Conservation (phyloP, 495 filamentous ascomycete species). For the Penicillium fimorum region DNA sequence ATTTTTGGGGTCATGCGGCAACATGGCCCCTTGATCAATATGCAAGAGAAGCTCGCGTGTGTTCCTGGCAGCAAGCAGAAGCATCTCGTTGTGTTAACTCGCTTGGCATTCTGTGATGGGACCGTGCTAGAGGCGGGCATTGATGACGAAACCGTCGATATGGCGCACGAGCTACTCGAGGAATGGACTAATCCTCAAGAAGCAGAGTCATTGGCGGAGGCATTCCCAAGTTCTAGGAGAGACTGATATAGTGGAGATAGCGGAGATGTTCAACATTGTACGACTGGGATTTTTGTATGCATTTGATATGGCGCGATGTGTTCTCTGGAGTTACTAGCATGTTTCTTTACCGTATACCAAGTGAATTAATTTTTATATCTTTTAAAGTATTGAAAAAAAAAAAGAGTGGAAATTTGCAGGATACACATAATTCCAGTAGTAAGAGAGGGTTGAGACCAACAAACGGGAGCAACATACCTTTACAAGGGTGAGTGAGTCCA, state of each 20-base stretch:
- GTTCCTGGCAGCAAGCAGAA: conserved; percentile 63
- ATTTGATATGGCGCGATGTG: not conserved
- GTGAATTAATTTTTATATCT: not conserved
- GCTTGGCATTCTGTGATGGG: conserved; percentile 66
- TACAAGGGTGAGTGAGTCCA: not conserved
- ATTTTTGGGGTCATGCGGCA: conserved; percentile 57
- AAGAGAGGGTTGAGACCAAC: not conserved
- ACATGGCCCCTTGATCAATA: conserved; percentile 48
- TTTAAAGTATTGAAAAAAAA: not conserved
- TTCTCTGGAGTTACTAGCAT: not conserved
- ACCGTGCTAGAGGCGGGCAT: conserved; percentile 62
- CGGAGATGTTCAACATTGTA: not conserved
- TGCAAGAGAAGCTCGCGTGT: conserved; percentile 55
- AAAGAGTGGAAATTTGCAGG: not conserved
- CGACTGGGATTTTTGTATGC: conserved; percentile 1
- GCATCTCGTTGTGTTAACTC: conserved; percentile 61
- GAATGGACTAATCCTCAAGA: conserved; percentile 67
- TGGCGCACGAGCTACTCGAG: conserved; percentile 64
- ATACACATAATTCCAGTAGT: not conserved
- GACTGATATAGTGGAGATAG: conserved; percentile 29
- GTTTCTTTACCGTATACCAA: not conserved
- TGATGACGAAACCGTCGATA: conserved; percentile 63
- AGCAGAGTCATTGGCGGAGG: conserved; percentile 60
- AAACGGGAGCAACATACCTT: not conserved
- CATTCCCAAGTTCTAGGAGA: conserved; percentile 49